Base-by-base conservation (phyloP, 371 early-diverging fungal genomes). In the Blastocladiella emersonii region DNA sequence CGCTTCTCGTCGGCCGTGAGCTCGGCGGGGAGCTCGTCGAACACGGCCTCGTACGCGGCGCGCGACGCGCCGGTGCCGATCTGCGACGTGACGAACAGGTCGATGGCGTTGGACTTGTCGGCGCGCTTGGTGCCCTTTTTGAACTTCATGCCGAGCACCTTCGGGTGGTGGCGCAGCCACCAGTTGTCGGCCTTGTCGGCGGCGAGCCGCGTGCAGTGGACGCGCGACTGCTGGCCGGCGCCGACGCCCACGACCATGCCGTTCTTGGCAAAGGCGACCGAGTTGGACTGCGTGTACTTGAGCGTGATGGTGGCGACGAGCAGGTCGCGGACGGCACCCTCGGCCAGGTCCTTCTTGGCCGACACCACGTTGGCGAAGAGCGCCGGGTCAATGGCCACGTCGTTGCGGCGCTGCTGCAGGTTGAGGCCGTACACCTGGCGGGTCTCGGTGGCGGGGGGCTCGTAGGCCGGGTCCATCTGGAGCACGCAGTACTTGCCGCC, bases 171-270 rank as follows among this genome's bases (percentile, higher is more conserved):
- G 57, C 98, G 87, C 73, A 89, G 69, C 95, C 95, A 95, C 92
- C 92, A 95, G 85, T 92, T 92, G 72, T 97, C 93, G 61, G 93
- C 93, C 84, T 97, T 97, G 70, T 93, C 94, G 70, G 95, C 95
- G n/a, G 95, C 97, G 64, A 97, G 85, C 62, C 97, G 85, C 12
- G 95, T 95, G 80, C 95, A 95, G 79, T 94, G 98, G 64, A 97
- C 94, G 65, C 98, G 86, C 56, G 92, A 91, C 79, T 97, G 96
- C 78, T 97, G 96, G 57, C 98, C 98, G 64, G 96, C 98, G 63
- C 98, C 98, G 59, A 97, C 79, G 63, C 98, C 98, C 65, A 95
- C 85, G n/a, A 94, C 89, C 92, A 92, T 92, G 67, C 98, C 98
- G 71, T 92, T 87, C 79, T 91, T 90, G 68, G 95, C 98, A 69